Evolutionary conservation across 2,329 filamentous ascomycete species (phyloP).

Genomic region (Dactylellina haptotyla): DNA sequence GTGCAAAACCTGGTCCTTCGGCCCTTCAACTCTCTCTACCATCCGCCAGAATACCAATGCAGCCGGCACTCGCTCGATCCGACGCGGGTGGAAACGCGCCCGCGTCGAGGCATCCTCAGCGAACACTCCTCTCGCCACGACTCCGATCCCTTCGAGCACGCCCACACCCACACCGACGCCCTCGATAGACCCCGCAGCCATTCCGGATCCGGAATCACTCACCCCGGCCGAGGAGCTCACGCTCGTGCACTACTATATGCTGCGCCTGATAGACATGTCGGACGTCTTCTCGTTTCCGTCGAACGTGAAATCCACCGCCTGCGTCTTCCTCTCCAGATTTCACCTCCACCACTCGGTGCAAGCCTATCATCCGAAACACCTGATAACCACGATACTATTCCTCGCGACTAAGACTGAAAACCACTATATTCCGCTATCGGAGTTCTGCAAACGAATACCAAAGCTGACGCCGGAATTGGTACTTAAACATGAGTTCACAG

Average conservation of each 20-base stretch:
- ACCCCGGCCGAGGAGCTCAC: slow-evolving; percentile 83
- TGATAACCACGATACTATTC: slow-evolving; percentile 90
- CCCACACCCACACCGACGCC: slow-evolving; percentile 63
- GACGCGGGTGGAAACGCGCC: slow-evolving; percentile 67
- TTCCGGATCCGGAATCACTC: slow-evolving; percentile 73
- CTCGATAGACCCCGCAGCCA: slow-evolving; percentile 7
- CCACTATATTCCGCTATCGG: slow-evolving; percentile 73
- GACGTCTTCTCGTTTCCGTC: slow-evolving; percentile 32
- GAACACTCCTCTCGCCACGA: slow-evolving; percentile 58
- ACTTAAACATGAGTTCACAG: slow-evolving; percentile 87
- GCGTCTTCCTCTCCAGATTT: slow-evolving; percentile 91
- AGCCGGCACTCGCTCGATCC: slow-evolving; percentile 76
- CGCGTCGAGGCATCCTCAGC: slow-evolving; percentile 61
- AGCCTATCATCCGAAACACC: slow-evolving; percentile 91
- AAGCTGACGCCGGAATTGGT: slow-evolving; percentile 76
- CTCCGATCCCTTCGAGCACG: slow-evolving; percentile 55
- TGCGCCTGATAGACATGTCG: slow-evolving; percentile 59
- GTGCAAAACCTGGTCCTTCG: slow-evolving; percentile 92
- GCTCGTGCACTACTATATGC: slow-evolving; percentile 80
- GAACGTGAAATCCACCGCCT: slow-evolving; percentile 73
- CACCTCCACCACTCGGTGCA: slow-evolving; percentile 95
- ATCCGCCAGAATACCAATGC: slow-evolving; percentile 82
- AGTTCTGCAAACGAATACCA: slow-evolving; percentile 74
- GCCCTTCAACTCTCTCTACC: slow-evolving; percentile 74
- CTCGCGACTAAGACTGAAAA: slow-evolving; percentile 94